Percentiles rank a stretch among this genome's conserved stretches.
These are phyloP conservation scores for Mollisia scopiformis DNA, from an alignment of 2,329 filamentous ascomycete species.

Conservation along the genomic window DNA sequence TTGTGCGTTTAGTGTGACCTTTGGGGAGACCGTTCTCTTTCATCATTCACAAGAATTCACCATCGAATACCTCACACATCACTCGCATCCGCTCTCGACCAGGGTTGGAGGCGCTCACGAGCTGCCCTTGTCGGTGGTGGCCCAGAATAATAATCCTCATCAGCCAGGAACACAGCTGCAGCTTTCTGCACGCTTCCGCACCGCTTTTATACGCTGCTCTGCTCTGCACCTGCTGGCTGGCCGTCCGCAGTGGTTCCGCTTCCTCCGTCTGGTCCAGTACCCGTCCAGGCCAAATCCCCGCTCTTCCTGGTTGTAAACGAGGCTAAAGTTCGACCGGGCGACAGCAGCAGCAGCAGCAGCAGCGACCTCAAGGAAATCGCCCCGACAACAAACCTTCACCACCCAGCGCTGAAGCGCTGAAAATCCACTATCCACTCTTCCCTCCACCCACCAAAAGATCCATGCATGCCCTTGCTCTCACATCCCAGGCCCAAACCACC, in stretches of 20 bases:
- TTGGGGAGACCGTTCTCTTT: not conserved
- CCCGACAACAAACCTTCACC: constrained; percentile 29
- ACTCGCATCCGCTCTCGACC: not conserved
- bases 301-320: not conserved
- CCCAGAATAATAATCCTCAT: not conserved
- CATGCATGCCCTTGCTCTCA: not conserved
- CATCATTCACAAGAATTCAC: not conserved
- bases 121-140: not conserved
- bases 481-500: not conserved
- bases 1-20: not conserved
- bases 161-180: not conserved
- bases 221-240: not conserved
- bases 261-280: not conserved
- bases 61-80: not conserved
- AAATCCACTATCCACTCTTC: no score
- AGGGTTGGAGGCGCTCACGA: not conserved
- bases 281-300: constrained; percentile 3
- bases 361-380: constrained; percentile 22
- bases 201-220: no score
- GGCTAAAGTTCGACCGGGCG: not conserved
- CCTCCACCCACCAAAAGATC: constrained; percentile 11
- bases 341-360: no score
- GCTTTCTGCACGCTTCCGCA: no score
- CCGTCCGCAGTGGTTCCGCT: not conserved
- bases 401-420: no score